Conservation (phyloP, 768 basidiomycete genomes). For the Calocybe indica region DNA sequence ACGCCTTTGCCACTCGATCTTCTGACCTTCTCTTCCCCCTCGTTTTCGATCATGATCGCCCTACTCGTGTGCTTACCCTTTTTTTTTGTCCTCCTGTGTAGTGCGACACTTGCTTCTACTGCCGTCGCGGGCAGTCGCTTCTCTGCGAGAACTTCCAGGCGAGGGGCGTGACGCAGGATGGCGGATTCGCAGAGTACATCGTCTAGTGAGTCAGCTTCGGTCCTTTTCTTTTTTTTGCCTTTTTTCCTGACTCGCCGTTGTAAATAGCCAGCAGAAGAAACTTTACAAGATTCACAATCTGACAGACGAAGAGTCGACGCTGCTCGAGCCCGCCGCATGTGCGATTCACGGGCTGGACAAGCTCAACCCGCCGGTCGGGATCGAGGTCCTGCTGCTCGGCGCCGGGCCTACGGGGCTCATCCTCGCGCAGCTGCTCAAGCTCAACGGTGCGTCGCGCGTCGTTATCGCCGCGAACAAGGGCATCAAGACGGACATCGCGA, state of each 20-base stretch:
- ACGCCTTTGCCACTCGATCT: too few relatives aligned
- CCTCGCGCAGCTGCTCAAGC: conserved; percentile 80
- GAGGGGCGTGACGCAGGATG: conserved; percentile 73
- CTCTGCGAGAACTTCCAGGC: conserved; percentile 83
- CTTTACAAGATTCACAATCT: conserved; percentile 87
- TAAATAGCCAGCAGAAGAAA: conserved; percentile 47
- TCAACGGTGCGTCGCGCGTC: conserved; percentile 77
- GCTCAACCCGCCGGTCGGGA: conserved; percentile 73
- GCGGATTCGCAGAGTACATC: conserved; percentile 89
- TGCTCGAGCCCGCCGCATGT: conserved; percentile 87
- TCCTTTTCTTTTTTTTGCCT: neutral
- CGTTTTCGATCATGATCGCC: conserved; percentile 7
- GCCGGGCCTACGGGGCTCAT: conserved; percentile 92
- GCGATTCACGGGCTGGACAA: conserved; percentile 92
- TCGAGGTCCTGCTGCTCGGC: conserved; percentile 80
- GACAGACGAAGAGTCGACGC: conserved; percentile 80
- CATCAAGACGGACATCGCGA: conserved; percentile 85
- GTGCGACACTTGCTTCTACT: conserved; percentile 87
- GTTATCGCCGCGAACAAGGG: conserved; percentile 89
- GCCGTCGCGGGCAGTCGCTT: conserved; percentile 75
- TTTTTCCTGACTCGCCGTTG: neutral
- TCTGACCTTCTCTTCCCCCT: neutral
- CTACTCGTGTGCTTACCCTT: too few relatives aligned
- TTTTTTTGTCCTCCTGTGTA: conserved; percentile 16
- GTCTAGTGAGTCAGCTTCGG: conserved; percentile 51